Evolutionary conservation across 495 filamentous ascomycete species (phyloP).

Genomic region (Podospora tetraspora): DNA sequence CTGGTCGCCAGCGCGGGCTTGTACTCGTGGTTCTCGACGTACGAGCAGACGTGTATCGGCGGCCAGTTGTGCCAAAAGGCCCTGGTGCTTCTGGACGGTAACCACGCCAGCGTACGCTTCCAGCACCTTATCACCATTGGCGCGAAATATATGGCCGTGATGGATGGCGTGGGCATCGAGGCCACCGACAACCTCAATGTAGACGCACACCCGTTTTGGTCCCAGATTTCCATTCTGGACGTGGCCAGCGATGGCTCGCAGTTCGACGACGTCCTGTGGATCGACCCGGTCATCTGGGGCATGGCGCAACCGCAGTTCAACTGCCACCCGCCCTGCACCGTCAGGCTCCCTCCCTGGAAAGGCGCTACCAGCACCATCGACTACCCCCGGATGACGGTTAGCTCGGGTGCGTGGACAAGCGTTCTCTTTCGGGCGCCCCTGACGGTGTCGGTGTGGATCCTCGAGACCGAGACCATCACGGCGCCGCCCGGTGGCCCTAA

Average conservation of each 20-base stretch:
- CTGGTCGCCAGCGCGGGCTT: background rate
- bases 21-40: conserved; percentile 5
- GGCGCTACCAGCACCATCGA: conserved; percentile 24
- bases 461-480: conserved; percentile 3
- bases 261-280: conserved; percentile 22
- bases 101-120: background rate
- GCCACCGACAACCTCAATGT: conserved; percentile 28
- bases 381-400: conserved; percentile 25
- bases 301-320: conserved; percentile 23
- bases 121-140: background rate
- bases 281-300: conserved; percentile 22
- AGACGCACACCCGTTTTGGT: conserved; percentile 22
- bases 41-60: background rate
- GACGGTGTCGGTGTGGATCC: conserved; percentile 19
- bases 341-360: conserved; percentile 23
- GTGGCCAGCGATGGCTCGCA: conserved; percentile 16
- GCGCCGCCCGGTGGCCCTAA: background rate
- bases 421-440: conserved; percentile 23
- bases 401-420: conserved; percentile 23
- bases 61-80: background rate
- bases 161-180: conserved; percentile 22
- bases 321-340: conserved; percentile 22
- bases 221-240: conserved; percentile 22
- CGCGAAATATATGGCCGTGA: conserved; percentile 1
- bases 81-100: background rate